Conservation (phyloP, 202 grass and related monocot species). For the Hordeum pubiflorum region DNA sequence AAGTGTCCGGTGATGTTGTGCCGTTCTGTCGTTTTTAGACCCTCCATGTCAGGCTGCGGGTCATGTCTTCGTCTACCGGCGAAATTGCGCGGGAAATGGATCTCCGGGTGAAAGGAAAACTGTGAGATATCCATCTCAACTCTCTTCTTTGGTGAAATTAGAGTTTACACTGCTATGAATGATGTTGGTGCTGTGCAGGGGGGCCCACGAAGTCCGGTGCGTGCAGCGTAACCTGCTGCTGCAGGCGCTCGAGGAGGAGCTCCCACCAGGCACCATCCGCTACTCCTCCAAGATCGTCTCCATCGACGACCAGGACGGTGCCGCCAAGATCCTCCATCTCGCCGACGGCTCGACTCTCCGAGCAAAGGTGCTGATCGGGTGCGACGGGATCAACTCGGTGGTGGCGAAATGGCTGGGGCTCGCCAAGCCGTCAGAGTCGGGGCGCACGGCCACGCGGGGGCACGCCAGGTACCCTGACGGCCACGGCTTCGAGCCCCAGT, state of each 20-base stretch:
- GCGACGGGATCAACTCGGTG: constrained; percentile 40
- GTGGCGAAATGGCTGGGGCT: constrained; percentile 50
- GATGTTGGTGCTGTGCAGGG: not conserved
- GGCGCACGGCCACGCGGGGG: constrained; percentile 31
- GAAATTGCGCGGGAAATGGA: too few species aligned
- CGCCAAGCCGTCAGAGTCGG: constrained; percentile 12
- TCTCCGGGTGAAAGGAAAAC: too few species aligned
- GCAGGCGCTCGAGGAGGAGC: constrained; percentile 23
- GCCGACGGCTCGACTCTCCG: constrained; percentile 30
- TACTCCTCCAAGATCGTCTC: constrained; percentile 48
- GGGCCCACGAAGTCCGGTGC: constrained; percentile 24
- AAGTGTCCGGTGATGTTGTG: too few species aligned
- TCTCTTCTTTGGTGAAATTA: too few species aligned
- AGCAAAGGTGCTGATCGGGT: constrained; percentile 38
- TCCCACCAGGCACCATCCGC: constrained; percentile 34
- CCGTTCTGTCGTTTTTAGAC: too few species aligned
- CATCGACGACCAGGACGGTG: constrained; percentile 25
- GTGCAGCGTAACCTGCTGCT: constrained; percentile 33
- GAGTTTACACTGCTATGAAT: too few species aligned
- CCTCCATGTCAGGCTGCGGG: too few species aligned
- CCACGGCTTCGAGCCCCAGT: constrained; percentile 32
- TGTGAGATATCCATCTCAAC: too few species aligned
- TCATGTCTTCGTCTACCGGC: too few species aligned
- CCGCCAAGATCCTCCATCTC: constrained; percentile 32
- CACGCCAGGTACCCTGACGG: constrained; percentile 17